These are phyloP conservation scores for Umbelopsis sp. DNA, from an alignment of 371 early-diverging fungal species.

Conservation along the genomic window DNA sequence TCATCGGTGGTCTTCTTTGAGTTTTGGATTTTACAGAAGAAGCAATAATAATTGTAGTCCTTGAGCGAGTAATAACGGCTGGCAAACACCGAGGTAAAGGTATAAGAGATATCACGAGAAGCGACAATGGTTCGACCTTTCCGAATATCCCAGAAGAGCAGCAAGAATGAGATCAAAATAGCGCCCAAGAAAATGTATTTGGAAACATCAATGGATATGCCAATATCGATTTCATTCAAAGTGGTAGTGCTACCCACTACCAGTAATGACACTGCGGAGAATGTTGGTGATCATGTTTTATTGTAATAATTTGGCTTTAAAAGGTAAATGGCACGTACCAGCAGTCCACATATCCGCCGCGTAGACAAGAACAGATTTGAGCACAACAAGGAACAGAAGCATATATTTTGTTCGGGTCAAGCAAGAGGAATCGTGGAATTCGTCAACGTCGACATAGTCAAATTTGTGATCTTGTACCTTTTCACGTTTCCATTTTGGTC, in stretches of 20 bases:
- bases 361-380: slow-evolving; percentile 80
- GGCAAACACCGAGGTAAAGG: slow-evolving; percentile 78
- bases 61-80: slow-evolving; percentile 62
- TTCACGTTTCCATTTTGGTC: slow-evolving; percentile 82
- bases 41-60: slow-evolving; percentile 79
- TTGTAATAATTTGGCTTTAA: background rate
- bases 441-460: slow-evolving; percentile 85
- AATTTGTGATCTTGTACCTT: slow-evolving; percentile 87
- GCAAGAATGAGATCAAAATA: slow-evolving; percentile 69
- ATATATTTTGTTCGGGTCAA: slow-evolving; percentile 56
- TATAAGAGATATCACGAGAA: slow-evolving; percentile 75
- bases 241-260: slow-evolving; percentile 56
- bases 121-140: slow-evolving; percentile 69
- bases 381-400: slow-evolving; percentile 70
- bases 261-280: slow-evolving; percentile 26
- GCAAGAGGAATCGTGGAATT: slow-evolving; percentile 66
- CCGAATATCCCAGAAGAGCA: slow-evolving; percentile 73
- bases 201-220: slow-evolving; percentile 36
- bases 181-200: slow-evolving; percentile 73
- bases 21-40: slow-evolving; percentile 75
- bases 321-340: slow-evolving; percentile 38
- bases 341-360: slow-evolving; percentile 74
- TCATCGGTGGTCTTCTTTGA: slow-evolving; percentile 65
- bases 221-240: slow-evolving; percentile 51
- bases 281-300: background rate